Percentiles rank a stretch among this genome's conserved stretches.
Evolutionary conservation across 176 grass and related monocot species (phyloP).

Genomic region (Zea mays): DNA sequence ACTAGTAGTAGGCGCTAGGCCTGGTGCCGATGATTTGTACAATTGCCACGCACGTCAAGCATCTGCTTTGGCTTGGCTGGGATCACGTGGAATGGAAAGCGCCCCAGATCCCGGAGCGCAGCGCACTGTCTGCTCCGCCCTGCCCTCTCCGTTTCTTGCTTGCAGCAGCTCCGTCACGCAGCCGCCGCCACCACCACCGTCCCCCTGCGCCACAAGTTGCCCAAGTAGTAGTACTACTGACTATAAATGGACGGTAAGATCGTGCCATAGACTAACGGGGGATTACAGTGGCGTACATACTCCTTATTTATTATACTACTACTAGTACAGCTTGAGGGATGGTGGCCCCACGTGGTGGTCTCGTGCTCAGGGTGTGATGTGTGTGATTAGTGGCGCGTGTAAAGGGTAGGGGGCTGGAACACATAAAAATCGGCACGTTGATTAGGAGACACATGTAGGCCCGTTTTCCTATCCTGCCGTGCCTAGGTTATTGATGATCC

Average conservation of each 20-base stretch:
- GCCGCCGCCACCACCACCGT: neutral
- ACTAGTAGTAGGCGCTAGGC: neutral
- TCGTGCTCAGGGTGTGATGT: slow-evolving; percentile 18
- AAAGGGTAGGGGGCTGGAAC: neutral
- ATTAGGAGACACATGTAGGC: slow-evolving; percentile 29
- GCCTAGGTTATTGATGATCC: slow-evolving; percentile 19
- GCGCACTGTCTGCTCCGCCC: slow-evolving; percentile 10
- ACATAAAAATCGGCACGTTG: neutral
- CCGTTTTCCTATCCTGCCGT: neutral
- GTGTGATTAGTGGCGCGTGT: slow-evolving; percentile 37
- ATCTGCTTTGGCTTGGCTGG: slow-evolving; percentile 46
- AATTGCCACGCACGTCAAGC: slow-evolving; percentile 61
- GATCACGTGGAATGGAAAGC: slow-evolving; percentile 51
- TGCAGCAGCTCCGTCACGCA: slow-evolving; percentile 32
- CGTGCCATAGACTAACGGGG: too few species aligned
- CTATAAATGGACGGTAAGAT: too few species aligned
- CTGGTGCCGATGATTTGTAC: slow-evolving; percentile 31
- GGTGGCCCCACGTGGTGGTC: slow-evolving; percentile 21
- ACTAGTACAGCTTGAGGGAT: neutral
- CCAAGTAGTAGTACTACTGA: too few species aligned
- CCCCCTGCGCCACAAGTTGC: too few species aligned
- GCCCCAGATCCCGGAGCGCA: slow-evolving; percentile 40
- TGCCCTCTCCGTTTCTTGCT: neutral
- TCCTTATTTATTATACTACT: neutral
- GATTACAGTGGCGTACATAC: neutral